Conservation (phyloP, 2,329 filamentous ascomycete species). For the Neonectria coccinea region DNA sequence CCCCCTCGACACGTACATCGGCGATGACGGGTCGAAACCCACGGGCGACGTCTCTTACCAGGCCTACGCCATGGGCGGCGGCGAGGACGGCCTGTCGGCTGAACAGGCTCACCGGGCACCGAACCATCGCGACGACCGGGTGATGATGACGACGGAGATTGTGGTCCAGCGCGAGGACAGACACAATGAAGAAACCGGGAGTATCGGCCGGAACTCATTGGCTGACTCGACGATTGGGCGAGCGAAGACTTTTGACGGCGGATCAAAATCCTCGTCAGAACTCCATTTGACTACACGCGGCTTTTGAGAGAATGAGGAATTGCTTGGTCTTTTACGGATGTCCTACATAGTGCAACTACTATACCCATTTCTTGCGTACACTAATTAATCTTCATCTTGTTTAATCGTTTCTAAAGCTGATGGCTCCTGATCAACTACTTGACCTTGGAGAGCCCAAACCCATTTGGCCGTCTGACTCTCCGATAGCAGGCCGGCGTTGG, state of each 20-base stretch:
- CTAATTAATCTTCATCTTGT: not conserved
- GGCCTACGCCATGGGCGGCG: slow-evolving; percentile 43
- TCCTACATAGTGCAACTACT: not conserved
- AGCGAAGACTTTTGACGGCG: slow-evolving; percentile 30
- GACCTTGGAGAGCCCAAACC: no score
- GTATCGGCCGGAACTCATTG: slow-evolving; percentile 35
- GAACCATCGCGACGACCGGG: slow-evolving; percentile 27
- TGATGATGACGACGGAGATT: slow-evolving; percentile 46
- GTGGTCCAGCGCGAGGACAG: slow-evolving; percentile 37
- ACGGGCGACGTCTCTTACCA: slow-evolving; percentile 36
- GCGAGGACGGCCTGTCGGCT: slow-evolving; percentile 27
- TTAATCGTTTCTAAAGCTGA: not conserved
- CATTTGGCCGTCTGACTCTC: no score
- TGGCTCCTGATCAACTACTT: no score
- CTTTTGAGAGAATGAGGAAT: slow-evolving; percentile 22
- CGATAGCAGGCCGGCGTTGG: no score
- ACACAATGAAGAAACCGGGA: slow-evolving; percentile 33
- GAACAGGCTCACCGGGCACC: not conserved
- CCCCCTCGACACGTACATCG: slow-evolving; percentile 38
- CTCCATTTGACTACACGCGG: slow-evolving; percentile 29
- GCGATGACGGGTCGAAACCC: slow-evolving; percentile 27
- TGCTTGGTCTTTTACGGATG: not conserved
- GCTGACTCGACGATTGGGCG: slow-evolving; percentile 31
- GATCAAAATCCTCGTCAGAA: slow-evolving; percentile 42
- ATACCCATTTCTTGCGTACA: slow-evolving; percentile 1